Percentiles rank a stretch among this genome's conserved stretches.
phyloP scores from a whole-genome alignment of 2,329 filamentous ascomycete genomes.

The Fusarium incarnatum region DNA sequence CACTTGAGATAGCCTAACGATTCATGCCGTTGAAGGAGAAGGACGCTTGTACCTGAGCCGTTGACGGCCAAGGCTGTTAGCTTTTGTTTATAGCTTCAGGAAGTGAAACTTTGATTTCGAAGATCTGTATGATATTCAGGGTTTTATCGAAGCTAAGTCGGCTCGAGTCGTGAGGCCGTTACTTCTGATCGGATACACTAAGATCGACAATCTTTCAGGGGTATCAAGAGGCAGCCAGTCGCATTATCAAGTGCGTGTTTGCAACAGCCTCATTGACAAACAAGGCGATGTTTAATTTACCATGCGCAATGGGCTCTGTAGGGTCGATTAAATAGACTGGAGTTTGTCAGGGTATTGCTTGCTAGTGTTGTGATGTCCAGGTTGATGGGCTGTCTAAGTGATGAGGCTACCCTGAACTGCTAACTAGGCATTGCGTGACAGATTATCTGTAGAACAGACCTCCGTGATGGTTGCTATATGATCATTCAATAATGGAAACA shows the following conservation, averaged over 20 bases:
- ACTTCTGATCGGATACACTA: not conserved
- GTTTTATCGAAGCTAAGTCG: constrained; percentile 1
- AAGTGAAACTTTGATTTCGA: not conserved
- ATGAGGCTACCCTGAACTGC: not conserved
- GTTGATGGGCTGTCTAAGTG: not conserved
- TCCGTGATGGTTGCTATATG: not conserved
- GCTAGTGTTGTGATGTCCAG: not conserved
- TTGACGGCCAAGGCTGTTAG: not conserved
- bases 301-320: not conserved
- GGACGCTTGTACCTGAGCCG: not conserved
- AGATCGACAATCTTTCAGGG: constrained; percentile 8
- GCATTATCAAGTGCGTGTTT: not conserved
- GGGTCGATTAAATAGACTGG: not conserved
- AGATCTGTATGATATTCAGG: not conserved
- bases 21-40: constrained; percentile 8
- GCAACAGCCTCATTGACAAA: constrained; percentile 22
- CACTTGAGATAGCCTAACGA: not conserved
- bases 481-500: not conserved
- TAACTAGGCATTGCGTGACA: not conserved
- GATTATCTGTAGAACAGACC: not conserved
- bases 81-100: not conserved
- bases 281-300: constrained; percentile 12
- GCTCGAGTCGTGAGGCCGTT: not conserved
- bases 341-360: not conserved
- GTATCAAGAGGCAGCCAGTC: constrained; percentile 31